A percentile compares a stretch with the other conserved stretches of the same genome.
Evolutionary conservation across 352 stramenopile genomes (phyloP).

Genomic region (Globisporangium iwayamae): DNA sequence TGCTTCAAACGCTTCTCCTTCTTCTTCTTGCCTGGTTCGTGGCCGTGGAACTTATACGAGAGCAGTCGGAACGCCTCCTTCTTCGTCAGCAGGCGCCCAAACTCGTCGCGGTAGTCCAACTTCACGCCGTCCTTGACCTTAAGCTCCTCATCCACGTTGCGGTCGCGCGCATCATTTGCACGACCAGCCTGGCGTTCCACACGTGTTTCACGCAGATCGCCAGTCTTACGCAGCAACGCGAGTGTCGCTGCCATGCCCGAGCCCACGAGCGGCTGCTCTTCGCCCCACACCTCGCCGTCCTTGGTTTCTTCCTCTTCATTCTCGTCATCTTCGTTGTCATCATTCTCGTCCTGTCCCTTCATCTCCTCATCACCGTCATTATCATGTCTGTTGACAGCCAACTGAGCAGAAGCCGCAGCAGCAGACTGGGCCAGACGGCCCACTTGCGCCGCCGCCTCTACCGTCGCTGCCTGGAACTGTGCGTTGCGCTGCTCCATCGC

Average conservation of each 20-base stretch:
- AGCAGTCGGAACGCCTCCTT: slow-evolving; percentile 98
- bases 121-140: slow-evolving; percentile 83
- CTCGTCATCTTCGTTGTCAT: slow-evolving; percentile 26
- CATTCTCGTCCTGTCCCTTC: slow-evolving; percentile 29
- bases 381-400: not conserved
- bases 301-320: slow-evolving; percentile 47
- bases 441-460: slow-evolving; percentile 6
- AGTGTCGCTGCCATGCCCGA: slow-evolving; percentile 91
- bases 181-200: slow-evolving; percentile 90
- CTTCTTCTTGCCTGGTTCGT: slow-evolving; percentile 97
- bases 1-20: slow-evolving; percentile 93
- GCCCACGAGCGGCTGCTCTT: slow-evolving; percentile 82
- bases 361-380: slow-evolving; percentile 32
- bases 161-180: slow-evolving; percentile 93
- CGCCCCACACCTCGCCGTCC: slow-evolving; percentile 62
- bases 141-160: slow-evolving; percentile 88
- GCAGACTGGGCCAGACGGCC: not conserved
- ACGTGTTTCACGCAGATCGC: slow-evolving; percentile 87
- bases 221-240: slow-evolving; percentile 89
- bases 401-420: not conserved
- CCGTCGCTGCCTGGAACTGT: slow-evolving; percentile 38
- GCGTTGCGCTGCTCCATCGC: slow-evolving; percentile 70
- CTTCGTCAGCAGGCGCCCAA: slow-evolving; percentile 94
- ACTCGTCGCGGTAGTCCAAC: slow-evolving; percentile 97
- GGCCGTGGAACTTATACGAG: slow-evolving; percentile 98